These are phyloP conservation scores for Leccinum incarnatum DNA, from an alignment of 768 basidiomycete species.

Conservation along the genomic window DNA sequence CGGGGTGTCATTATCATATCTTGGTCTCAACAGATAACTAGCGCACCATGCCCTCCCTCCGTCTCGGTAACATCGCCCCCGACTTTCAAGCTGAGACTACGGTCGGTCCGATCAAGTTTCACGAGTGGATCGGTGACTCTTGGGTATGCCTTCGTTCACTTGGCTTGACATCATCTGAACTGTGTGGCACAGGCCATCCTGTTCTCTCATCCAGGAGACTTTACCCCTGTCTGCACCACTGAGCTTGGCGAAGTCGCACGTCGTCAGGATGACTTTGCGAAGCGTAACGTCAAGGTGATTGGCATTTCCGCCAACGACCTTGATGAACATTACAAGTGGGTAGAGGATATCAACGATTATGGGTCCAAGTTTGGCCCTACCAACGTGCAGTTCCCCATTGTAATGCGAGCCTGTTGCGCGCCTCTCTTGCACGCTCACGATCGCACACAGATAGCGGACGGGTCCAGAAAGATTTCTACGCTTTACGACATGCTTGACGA, in stretches of 20 bases:
- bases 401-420: conserved; percentile 25
- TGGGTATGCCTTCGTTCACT: conserved; percentile 59
- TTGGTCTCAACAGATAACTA: conserved; percentile 1
- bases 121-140: conserved; percentile 85
- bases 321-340: conserved; percentile 82
- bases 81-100: conserved; percentile 93
- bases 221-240: conserved; percentile 94
- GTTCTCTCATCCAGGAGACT: conserved; percentile 94
- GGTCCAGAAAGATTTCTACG: conserved; percentile 78
- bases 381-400: conserved; percentile 88
- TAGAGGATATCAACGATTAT: conserved; percentile 80
- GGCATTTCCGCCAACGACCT: conserved; percentile 92
- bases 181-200: conserved; percentile 61
- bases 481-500: conserved; percentile 96
- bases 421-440: conserved; percentile 10
- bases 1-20: conserved; percentile 4
- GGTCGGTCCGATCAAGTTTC: conserved; percentile 82
- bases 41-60: conserved; percentile 48
- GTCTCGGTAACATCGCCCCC: conserved; percentile 86
- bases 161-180: neutral
- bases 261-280: conserved; percentile 77
- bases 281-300: conserved; percentile 89
- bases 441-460: conserved; percentile 77
- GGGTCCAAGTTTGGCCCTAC: conserved; percentile 71
- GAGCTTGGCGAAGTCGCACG: conserved; percentile 96